phyloP scores from a whole-genome alignment of 2,329 filamentous ascomycete species.

The Atkinsonella texensis region DNA sequence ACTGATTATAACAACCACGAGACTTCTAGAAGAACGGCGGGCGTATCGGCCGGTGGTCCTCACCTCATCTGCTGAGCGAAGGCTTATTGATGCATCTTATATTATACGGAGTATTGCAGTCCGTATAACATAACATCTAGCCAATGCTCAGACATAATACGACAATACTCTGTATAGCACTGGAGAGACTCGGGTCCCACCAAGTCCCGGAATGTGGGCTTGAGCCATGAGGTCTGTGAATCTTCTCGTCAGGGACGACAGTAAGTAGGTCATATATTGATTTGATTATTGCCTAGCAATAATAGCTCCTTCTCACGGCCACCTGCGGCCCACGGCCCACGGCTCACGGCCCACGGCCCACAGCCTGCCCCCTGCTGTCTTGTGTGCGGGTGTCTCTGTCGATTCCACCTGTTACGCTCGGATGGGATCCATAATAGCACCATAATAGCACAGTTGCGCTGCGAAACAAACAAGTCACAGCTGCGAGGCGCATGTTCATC shows the following conservation, averaged over 20 bases:
- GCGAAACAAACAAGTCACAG: constrained; percentile 6
- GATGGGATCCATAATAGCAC: not conserved
- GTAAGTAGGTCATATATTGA: not conserved
- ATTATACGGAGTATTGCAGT: too few relatives aligned
- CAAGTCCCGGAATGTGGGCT: constrained; percentile 10
- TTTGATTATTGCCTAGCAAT: not conserved
- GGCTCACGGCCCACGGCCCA: not conserved
- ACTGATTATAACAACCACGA: constrained; percentile 11
- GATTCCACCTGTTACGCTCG: not conserved
- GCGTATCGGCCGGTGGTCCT: not conserved
- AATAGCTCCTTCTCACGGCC: not conserved
- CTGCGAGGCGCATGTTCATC: constrained; percentile 3
- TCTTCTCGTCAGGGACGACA: not conserved
- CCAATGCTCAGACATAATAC: too few relatives aligned
- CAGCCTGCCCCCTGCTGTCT: constrained; percentile 3
- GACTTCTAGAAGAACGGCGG: constrained; percentile 21
- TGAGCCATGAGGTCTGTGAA: constrained; percentile 8
- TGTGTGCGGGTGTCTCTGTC: constrained; percentile 4
- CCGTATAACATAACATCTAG: too few relatives aligned
- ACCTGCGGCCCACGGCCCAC: not conserved
- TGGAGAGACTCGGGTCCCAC: constrained; percentile 1
- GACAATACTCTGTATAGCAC: too few relatives aligned
- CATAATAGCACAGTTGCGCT: not conserved
- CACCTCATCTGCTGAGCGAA: too few relatives aligned
- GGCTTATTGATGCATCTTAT: too few relatives aligned